These are phyloP conservation scores for Trichoderma erinaceum DNA, from an alignment of 495 filamentous ascomycete genomes.

Conservation along the genomic window DNA sequence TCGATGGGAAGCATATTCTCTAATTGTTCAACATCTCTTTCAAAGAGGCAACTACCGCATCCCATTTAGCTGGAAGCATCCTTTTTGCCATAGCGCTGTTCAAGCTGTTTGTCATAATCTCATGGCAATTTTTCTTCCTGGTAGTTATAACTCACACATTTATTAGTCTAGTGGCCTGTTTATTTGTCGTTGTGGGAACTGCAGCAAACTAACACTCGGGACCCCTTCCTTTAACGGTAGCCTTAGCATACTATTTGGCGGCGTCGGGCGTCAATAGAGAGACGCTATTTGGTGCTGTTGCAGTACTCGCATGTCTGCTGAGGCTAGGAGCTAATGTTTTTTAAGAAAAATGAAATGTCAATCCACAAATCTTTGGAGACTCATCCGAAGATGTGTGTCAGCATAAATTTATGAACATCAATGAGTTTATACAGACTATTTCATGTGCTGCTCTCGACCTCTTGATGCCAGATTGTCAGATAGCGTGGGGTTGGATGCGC, in stretches of 20 bases:
- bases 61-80: constrained; percentile 35
- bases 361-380: not conserved
- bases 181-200: constrained; percentile 27
- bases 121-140: constrained; percentile 20
- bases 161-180: constrained; percentile 35
- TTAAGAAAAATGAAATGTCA: not conserved
- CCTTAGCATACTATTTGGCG: constrained; percentile 31
- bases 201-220: constrained; percentile 30
- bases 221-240: constrained; percentile 34
- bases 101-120: constrained; percentile 36
- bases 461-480: not conserved
- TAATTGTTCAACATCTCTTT: constrained; percentile 25
- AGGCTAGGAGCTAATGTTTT: not conserved
- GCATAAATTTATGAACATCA: not conserved
- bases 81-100: constrained; percentile 38
- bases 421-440: not conserved
- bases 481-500: not conserved
- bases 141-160: constrained; percentile 22
- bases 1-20: constrained; percentile 37
- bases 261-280: constrained; percentile 29
- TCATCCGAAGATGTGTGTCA: not conserved
- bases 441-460: not conserved
- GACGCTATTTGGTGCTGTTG: constrained; percentile 36
- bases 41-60: constrained; percentile 19
- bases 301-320: constrained; percentile 35